Percentiles rank a stretch among this genome's conserved stretches.
These are phyloP conservation scores for Rubus parviflorus DNA, from an alignment of 306 rosid genomes.

Conservation along the genomic window DNA sequence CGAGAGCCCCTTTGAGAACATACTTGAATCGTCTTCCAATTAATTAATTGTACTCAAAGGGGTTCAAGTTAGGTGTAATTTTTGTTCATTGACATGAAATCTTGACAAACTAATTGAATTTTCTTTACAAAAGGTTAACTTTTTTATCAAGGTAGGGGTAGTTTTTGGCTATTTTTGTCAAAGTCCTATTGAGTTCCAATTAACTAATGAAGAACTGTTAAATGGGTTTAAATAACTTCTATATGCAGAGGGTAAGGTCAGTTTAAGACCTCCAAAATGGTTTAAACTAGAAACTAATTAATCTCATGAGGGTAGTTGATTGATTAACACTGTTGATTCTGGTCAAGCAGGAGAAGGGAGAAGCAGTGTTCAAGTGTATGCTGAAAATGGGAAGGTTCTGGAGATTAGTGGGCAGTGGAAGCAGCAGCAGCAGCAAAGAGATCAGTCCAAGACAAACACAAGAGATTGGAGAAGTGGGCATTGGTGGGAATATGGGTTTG, in stretches of 20 bases:
- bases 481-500: conserved; percentile 93
- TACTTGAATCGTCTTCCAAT: background rate
- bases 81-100: background rate
- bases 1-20: background rate
- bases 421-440: conserved; percentile 41
- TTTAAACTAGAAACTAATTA: background rate
- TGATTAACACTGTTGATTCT: conserved; percentile 31
- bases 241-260: background rate
- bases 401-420: conserved; percentile 88
- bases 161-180: background rate
- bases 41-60: background rate
- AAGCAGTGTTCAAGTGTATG: conserved; percentile 53
- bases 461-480: conserved; percentile 79
- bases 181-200: background rate
- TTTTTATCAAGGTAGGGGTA: background rate
- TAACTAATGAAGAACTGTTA: background rate
- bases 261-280: background rate
- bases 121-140: too few relatives aligned
- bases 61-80: background rate
- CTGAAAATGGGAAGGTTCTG: conserved; percentile 73
- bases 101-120: background rate
- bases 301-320: background rate
- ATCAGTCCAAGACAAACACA: conserved; percentile 38
- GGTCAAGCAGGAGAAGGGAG: conserved; percentile 67
- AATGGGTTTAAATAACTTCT: background rate